Evolutionary conservation across 2,329 filamentous ascomycete species (phyloP), one percentile per base, ranked within the genome.

Genomic region (Cladosporium sp.): DNA sequence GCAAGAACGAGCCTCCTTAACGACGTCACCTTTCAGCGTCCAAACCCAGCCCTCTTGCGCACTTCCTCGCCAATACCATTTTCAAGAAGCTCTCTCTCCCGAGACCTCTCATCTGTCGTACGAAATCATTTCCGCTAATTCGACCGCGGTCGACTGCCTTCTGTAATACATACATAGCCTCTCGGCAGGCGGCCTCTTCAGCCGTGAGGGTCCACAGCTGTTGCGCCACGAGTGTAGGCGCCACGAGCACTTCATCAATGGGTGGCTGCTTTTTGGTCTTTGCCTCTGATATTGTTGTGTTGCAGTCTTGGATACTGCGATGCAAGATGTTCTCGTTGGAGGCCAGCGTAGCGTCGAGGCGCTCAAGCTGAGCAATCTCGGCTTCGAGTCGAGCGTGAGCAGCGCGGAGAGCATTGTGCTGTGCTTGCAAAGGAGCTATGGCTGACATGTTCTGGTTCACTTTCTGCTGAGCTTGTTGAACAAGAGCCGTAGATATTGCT

Each of bases 201-300:
- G 91, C 91, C 25, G 92, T 90, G 1, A 95, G 79, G 48, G 87
- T 86, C 73, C 97, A 99, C 20, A 99, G 77, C 77, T 99, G 94
- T 63, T 93, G 92, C 0, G 89, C 90, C 4, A 97, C 94, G 1
- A 97, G 88, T 0, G 91, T 97, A 0, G 93, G 91, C 3, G 92
- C 91, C n/a, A 97, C 90, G 2, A 99, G 79, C 34, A 97, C 81
- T 60, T 96, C 91, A 71, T 99, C 94, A 49, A 97, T 88, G 48
- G 87, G 84, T 0, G 92, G 91, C 1, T 86, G 81, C 39, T 81
- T 80, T 49, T 89, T 85, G 15, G 79, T 79, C 57, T 84, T 81
- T n/a, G 89, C 89, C 52, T 85, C 83, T 40, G 84, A 82, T 62
- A 97, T 90, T 10, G 92, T 85, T 5, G 77, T 77, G 69, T 97